Percentiles rank a stretch among this genome's conserved stretches.
phyloP scores from a whole-genome alignment of 2,329 filamentous ascomycete species.

The Neurospora sp. region DNA sequence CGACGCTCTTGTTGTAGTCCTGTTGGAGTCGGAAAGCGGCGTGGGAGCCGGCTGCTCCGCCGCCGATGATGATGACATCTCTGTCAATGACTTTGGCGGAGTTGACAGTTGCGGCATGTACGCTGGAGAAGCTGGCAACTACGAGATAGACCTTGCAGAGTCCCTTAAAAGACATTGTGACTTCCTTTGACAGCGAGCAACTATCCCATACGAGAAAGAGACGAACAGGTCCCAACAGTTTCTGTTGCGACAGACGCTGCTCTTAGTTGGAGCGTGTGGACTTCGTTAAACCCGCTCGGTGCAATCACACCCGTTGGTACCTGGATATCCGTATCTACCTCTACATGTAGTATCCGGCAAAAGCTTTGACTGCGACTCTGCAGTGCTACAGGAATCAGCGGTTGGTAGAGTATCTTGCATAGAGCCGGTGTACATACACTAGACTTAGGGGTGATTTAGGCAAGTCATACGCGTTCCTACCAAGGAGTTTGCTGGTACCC shows the following conservation, averaged over 20 bases:
- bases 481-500: not conserved
- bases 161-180: not conserved
- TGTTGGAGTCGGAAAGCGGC: constrained; percentile 13
- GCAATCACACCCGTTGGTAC: not conserved
- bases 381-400: not conserved
- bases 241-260: not conserved
- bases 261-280: not conserved
- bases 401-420: not conserved
- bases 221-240: not conserved
- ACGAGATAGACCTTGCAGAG: not conserved
- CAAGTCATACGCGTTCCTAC: not conserved
- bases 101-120: not conserved
- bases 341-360: not conserved
- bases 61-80: constrained; percentile 14
- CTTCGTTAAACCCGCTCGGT: not conserved
- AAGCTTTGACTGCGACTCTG: not conserved
- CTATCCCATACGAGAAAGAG: not conserved
- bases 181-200: not conserved
- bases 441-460: not conserved
- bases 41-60: constrained; percentile 14
- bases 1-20: constrained; percentile 11
- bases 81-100: not conserved
- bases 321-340: not conserved
- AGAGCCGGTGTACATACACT: not conserved
- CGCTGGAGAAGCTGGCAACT: not conserved